Evolutionary conservation across 2,329 filamentous ascomycete genomes (phyloP).

Genomic region (Fusarium sp.): DNA sequence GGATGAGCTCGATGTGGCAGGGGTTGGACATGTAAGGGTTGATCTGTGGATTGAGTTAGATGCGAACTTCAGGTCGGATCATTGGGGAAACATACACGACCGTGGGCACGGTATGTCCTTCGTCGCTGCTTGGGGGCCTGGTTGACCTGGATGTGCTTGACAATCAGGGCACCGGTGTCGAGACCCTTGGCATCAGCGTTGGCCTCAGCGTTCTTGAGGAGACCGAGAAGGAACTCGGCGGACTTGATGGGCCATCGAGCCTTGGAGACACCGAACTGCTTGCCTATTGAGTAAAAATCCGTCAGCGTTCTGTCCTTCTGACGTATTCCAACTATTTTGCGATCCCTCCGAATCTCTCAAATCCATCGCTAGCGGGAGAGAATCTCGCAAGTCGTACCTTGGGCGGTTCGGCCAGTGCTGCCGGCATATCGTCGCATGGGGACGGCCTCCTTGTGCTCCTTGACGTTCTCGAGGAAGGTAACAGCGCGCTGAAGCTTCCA

Average conservation of each 20-base stretch:
- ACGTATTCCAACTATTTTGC: constrained; percentile 14
- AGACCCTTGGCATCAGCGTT: constrained; percentile 98
- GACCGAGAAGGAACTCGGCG: constrained; percentile 95
- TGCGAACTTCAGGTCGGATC: background rate
- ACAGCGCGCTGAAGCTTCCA: constrained; percentile 97
- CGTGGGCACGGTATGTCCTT: constrained; percentile 99
- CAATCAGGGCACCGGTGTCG: constrained; percentile 95
- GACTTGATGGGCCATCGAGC: constrained; percentile 99
- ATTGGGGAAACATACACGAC: constrained; percentile 83
- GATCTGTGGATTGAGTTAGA: constrained; percentile 75
- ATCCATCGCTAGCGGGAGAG: constrained; percentile 20
- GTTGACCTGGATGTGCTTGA: constrained; percentile 99
- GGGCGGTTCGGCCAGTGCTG: constrained; percentile 93
- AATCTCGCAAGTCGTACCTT: constrained; percentile 80
- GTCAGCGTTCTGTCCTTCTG: constrained; percentile 48
- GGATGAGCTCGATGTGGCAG: constrained; percentile 99
- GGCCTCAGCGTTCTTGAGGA: constrained; percentile 97
- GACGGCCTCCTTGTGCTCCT: constrained; percentile 96
- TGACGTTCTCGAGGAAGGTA: constrained; percentile 98
- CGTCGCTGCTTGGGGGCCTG: constrained; percentile 99
- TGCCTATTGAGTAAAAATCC: constrained; percentile 73
- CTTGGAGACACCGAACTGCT: constrained; percentile 98
- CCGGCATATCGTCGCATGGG: constrained; percentile 98
- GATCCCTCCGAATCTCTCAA: constrained; percentile 19
- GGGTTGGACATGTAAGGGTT: constrained; percentile 99